Evolutionary conservation across 352 stramenopile genomes (phyloP).

Genomic region (Aphanomyces invadans): DNA sequence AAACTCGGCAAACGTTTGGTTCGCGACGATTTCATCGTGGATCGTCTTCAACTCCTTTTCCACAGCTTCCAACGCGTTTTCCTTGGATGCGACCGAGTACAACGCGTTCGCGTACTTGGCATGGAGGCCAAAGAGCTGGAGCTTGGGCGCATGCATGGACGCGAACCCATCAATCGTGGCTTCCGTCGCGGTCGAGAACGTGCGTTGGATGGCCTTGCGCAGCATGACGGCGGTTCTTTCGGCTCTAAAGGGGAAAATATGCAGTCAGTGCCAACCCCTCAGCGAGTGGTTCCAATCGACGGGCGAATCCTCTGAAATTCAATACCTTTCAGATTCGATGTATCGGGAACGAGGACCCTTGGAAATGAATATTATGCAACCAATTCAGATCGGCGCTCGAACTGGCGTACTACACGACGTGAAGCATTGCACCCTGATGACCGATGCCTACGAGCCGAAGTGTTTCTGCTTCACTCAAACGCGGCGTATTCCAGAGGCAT

Average conservation of each 20-base stretch:
- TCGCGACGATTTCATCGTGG: constrained; percentile 74
- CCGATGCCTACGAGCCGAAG: too few species aligned
- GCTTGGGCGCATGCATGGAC: constrained; percentile 78
- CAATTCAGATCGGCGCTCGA: too few species aligned
- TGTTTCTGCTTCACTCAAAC: too few species aligned
- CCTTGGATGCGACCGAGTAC: constrained; percentile 91
- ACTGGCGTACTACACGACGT: too few species aligned
- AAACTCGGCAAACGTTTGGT: constrained; percentile 88
- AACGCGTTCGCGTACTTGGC: constrained; percentile 96
- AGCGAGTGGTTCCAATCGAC: constrained; percentile 10
- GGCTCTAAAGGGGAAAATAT: constrained; percentile 24
- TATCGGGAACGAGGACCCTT: neutral
- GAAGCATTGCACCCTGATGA: too few species aligned
- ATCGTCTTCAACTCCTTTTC: constrained; percentile 86
- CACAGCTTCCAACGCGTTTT: constrained; percentile 69
- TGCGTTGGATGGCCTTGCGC: constrained; percentile 20
- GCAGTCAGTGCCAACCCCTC: constrained; percentile 19
- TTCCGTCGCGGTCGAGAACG: constrained; percentile 18
- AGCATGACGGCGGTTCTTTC: constrained; percentile 8
- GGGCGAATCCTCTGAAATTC: neutral
- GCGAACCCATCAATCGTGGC: constrained; percentile 54
- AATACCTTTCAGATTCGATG: constrained; percentile 1
- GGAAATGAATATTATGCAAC: neutral
- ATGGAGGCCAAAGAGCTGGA: constrained; percentile 94
- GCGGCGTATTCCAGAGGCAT: too few species aligned